These are phyloP conservation scores for Mesembryanthemum crystallinum DNA, from an alignment of 148 eudicot genomes.

Conservation along the genomic window DNA sequence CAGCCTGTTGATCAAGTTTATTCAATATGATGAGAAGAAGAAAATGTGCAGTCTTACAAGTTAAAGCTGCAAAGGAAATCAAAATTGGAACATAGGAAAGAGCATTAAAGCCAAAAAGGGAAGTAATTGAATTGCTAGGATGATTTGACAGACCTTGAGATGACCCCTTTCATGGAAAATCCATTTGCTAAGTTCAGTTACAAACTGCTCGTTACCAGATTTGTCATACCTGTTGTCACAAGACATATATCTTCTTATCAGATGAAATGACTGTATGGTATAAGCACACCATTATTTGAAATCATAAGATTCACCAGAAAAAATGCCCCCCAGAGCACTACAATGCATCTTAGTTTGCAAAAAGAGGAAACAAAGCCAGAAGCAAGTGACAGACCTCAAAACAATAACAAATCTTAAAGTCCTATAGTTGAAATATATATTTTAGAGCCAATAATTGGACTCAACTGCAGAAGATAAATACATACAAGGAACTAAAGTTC, in stretches of 20 bases:
- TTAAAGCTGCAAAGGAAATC: background rate
- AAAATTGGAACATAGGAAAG: background rate
- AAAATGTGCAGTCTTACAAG: background rate
- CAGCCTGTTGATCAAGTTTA: constrained; percentile 25
- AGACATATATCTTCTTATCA: background rate
- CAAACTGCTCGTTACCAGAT: constrained; percentile 85
- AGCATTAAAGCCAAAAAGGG: background rate
- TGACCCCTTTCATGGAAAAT: constrained; percentile 93
- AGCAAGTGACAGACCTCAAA: background rate
- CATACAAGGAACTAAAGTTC: too few species aligned
- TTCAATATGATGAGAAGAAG: background rate
- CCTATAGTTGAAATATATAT: background rate
- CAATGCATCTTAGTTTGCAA: background rate
- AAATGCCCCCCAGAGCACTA: background rate
- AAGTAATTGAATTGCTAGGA: background rate
- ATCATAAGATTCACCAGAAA: background rate
- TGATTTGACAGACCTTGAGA: constrained; percentile 52
- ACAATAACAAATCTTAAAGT: background rate
- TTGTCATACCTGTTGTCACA: constrained; percentile 45
- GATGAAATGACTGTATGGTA: background rate
- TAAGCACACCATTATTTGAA: background rate
- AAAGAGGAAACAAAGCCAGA: background rate
- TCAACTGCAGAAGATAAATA: background rate
- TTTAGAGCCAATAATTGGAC: background rate
- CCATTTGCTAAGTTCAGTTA: constrained; percentile 86